These are phyloP conservation scores for Malassezia psittaci DNA, from an alignment of 1,284 basidiomycete species.

Conservation along the genomic window DNA sequence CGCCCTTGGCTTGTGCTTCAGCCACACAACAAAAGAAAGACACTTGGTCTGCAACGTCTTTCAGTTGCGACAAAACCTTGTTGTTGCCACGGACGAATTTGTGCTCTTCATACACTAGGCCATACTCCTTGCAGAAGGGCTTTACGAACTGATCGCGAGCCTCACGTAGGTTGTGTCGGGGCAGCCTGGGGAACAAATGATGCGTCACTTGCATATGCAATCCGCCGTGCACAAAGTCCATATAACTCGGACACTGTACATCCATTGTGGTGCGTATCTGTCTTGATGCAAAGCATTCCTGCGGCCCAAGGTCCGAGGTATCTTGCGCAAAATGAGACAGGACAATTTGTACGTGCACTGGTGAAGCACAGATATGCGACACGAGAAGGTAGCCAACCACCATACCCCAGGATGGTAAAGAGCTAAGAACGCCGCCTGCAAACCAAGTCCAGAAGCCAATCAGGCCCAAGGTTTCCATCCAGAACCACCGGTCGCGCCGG, in stretches of 20 bases:
- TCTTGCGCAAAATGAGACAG: slow-evolving; percentile 96
- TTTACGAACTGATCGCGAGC: slow-evolving; percentile 68
- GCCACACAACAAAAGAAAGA: slow-evolving; percentile 59
- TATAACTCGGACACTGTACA: slow-evolving; percentile 70
- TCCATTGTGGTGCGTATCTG: slow-evolving; percentile 94
- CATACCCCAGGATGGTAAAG: slow-evolving; percentile 60
- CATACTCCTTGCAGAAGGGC: slow-evolving; percentile 57
- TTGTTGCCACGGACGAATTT: slow-evolving; percentile 73
- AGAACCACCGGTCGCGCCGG: slow-evolving; percentile 44
- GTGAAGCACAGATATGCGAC: slow-evolving; percentile 69
- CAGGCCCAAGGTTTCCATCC: slow-evolving; percentile 60
- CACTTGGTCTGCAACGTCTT: slow-evolving; percentile 70
- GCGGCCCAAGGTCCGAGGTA: slow-evolving; percentile 76
- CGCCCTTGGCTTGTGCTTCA: slow-evolving; percentile 48
- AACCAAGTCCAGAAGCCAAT: slow-evolving; percentile 74
- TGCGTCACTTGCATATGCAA: slow-evolving; percentile 91
- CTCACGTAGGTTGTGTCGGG: slow-evolving; percentile 77
- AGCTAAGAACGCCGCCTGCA: slow-evolving; percentile 53
- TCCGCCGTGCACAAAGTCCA: slow-evolving; percentile 86
- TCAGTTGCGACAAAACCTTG: slow-evolving; percentile 65
- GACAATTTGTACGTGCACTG: slow-evolving; percentile 69
- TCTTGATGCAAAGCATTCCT: slow-evolving; percentile 80
- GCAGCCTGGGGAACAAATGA: slow-evolving; percentile 88
- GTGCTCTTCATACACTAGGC: slow-evolving; percentile 70
- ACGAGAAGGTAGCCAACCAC: slow-evolving; percentile 63